Evolutionary conservation across 2,329 filamentous ascomycete genomes (phyloP).

Genomic region (Colletotrichum kahawae): DNA sequence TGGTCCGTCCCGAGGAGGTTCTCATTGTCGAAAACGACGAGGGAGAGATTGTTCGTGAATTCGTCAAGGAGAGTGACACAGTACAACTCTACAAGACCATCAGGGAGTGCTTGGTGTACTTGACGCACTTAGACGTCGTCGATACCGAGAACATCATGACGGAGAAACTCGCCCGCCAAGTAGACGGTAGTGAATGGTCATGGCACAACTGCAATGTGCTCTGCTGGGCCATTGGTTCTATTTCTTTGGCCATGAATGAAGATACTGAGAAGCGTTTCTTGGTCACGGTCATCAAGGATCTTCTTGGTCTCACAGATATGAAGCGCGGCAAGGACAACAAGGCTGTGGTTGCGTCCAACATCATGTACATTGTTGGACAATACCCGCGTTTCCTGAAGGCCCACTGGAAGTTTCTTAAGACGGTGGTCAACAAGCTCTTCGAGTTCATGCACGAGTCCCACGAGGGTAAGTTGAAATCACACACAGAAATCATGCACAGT

Average conservation of each 20-base stretch:
- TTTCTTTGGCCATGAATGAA: conserved; percentile 98
- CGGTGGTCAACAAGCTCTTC: conserved; percentile 98
- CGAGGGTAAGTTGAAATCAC: conserved; percentile 68
- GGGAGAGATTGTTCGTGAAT: conserved; percentile 97
- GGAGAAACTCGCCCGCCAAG: conserved; percentile 93
- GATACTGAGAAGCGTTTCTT: conserved; percentile 98
- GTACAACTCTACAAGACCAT: conserved; percentile 99
- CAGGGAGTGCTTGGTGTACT: conserved; percentile 92
- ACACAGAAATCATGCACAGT: background rate
- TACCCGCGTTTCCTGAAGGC: conserved; percentile 98
- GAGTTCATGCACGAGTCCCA: conserved; percentile 99
- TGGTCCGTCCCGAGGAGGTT: conserved; percentile 98
- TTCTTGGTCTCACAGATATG: conserved; percentile 96
- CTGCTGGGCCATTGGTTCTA: conserved; percentile 99
- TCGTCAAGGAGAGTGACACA: conserved; percentile 98
- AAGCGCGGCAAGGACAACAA: conserved; percentile 99
- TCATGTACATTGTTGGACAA: conserved; percentile 99
- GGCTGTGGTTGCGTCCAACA: conserved; percentile 97
- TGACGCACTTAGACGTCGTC: conserved; percentile 95
- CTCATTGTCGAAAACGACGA: conserved; percentile 99
- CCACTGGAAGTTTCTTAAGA: conserved; percentile 99
- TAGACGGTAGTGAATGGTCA: conserved; percentile 96
- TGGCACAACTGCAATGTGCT: conserved; percentile 99
- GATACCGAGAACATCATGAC: conserved; percentile 99
- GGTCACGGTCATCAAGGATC: conserved; percentile 97